Evolutionary conservation across 73 alveolate species (phyloP), one percentile per base, ranked within the genome.

Genomic region (Durusdinium trenchii): DNA sequence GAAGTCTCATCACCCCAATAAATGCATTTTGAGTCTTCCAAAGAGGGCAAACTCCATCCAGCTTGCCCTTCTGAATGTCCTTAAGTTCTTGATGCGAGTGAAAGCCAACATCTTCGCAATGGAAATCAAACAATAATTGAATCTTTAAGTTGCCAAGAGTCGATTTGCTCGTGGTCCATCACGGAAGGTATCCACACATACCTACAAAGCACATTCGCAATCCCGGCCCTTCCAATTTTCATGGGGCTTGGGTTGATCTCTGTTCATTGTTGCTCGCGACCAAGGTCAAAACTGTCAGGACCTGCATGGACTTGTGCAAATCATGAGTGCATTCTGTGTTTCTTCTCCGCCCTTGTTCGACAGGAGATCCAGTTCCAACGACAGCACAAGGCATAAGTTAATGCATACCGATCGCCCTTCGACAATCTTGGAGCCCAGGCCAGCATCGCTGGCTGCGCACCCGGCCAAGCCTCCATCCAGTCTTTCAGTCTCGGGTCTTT

Each of bases 41-140:
- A 45, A 45, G 26, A 32, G 96, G 96, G 38, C 96, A 90, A 16
- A 75, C 86, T 75, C 67, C 83, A 23, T 73, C 76, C 86, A 90
- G 86, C 96, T 90, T 90, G 42, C 83, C 87, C 86, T 90, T 90
- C 71, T 90, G 96, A 38, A 90, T 35, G 51, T 90, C 96, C 96
- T 90, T n/a, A 6, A 57, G 69, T 57, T n/a, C 30, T 60, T 60
- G 73, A 60, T 23, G 73, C 18, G 73, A 60, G n/a, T 23, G 73
- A 60, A 57, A 57, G 69, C 12, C 23, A 12, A 12, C 69, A 12
- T 23, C 69, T 23, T 23, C 69, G 12, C 23, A 23, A 57, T 12
- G 23, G 23, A 57, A 57, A 57, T 57, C 69, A 57, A 57, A 23
- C 32, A 57, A 16, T 57, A 12, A 16, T 23, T 12, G 23, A 57